Evolutionary conservation across 1,139 yeast species (phyloP).

Genomic region (Yamadazyma pseudoaaseri): DNA sequence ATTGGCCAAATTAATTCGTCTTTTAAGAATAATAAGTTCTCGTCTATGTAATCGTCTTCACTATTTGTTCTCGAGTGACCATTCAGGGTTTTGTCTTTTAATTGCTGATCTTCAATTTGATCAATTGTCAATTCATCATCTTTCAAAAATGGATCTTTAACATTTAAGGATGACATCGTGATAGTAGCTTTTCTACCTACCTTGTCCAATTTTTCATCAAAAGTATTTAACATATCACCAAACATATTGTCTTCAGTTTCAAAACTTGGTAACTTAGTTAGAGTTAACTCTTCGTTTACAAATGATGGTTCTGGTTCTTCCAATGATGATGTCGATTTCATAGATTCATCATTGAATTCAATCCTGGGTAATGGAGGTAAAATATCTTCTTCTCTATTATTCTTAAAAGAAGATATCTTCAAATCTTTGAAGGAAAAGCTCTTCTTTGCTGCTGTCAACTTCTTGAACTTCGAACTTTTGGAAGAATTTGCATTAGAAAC

Average conservation of each 20-base stretch:
- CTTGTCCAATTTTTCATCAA: slow-evolving; percentile 25
- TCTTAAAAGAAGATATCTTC: slow-evolving; percentile 13
- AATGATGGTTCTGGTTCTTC: slow-evolving; percentile 3
- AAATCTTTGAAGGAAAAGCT: slow-evolving; percentile 15
- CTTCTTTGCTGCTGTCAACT: slow-evolving; percentile 9
- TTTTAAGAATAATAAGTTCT: slow-evolving; percentile 31
- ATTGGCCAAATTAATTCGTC: slow-evolving; percentile 33
- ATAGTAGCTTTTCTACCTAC: slow-evolving; percentile 18
- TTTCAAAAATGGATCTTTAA: slow-evolving; percentile 36
- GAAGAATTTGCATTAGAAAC: not conserved
- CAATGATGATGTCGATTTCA: not conserved
- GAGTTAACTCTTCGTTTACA: slow-evolving; percentile 14
- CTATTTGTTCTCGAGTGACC: slow-evolving; percentile 17
- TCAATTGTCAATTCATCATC: slow-evolving; percentile 46
- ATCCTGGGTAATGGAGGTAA: slow-evolving; percentile 10
- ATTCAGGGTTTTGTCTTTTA: slow-evolving; percentile 23
- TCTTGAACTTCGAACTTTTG: slow-evolving; percentile 9
- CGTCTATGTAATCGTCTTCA: slow-evolving; percentile 29
- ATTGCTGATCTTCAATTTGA: slow-evolving; percentile 42
- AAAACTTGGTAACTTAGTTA: slow-evolving; percentile 28
- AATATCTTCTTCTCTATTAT: slow-evolving; percentile 9
- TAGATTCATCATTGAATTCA: not conserved
- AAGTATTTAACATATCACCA: slow-evolving; percentile 32
- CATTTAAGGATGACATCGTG: slow-evolving; percentile 11
- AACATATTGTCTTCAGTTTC: slow-evolving; percentile 33